These are phyloP conservation scores for Sabuloglossum arenarium DNA, from an alignment of 495 filamentous ascomycete species.

Conservation along the genomic window DNA sequence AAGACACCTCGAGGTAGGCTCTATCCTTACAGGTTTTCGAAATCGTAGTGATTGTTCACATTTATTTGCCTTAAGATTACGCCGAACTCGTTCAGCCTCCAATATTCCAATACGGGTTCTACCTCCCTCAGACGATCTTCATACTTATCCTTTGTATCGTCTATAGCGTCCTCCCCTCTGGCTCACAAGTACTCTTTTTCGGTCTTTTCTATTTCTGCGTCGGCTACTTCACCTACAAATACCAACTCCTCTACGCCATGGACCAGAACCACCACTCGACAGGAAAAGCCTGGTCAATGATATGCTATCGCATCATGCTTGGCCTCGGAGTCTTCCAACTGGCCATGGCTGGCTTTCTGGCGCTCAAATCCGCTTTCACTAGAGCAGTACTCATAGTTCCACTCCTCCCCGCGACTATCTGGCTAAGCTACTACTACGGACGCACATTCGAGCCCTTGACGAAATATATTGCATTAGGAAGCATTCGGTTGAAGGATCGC, in stretches of 20 bases:
- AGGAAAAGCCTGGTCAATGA: slow-evolving; percentile 84
- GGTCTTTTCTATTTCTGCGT: slow-evolving; percentile 76
- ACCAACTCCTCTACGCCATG: slow-evolving; percentile 95
- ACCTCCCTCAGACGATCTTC: slow-evolving; percentile 76
- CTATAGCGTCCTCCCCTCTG: slow-evolving; percentile 72
- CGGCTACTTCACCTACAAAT: slow-evolving; percentile 91
- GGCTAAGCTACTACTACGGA: slow-evolving; percentile 61
- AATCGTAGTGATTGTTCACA: not conserved
- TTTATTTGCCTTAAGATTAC: slow-evolving; percentile 31
- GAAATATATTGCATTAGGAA: slow-evolving; percentile 77
- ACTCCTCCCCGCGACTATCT: slow-evolving; percentile 54
- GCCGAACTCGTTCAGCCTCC: slow-evolving; percentile 67
- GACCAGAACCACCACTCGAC: slow-evolving; percentile 92
- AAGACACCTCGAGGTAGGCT: slow-evolving; percentile 54
- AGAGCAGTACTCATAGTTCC: slow-evolving; percentile 54
- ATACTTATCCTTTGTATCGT: slow-evolving; percentile 87
- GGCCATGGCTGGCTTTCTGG: slow-evolving; percentile 73
- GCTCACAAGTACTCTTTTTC: slow-evolving; percentile 61
- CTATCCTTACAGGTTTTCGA: not conserved
- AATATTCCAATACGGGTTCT: slow-evolving; percentile 88
- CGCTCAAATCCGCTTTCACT: slow-evolving; percentile 46
- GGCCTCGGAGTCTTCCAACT: slow-evolving; percentile 76
- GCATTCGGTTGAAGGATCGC: slow-evolving; percentile 26
- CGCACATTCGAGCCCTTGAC: slow-evolving; percentile 66
- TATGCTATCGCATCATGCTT: slow-evolving; percentile 70